phyloP scores from a whole-genome alignment of 768 basidiomycete genomes.

The Fomitopsis serialis region DNA sequence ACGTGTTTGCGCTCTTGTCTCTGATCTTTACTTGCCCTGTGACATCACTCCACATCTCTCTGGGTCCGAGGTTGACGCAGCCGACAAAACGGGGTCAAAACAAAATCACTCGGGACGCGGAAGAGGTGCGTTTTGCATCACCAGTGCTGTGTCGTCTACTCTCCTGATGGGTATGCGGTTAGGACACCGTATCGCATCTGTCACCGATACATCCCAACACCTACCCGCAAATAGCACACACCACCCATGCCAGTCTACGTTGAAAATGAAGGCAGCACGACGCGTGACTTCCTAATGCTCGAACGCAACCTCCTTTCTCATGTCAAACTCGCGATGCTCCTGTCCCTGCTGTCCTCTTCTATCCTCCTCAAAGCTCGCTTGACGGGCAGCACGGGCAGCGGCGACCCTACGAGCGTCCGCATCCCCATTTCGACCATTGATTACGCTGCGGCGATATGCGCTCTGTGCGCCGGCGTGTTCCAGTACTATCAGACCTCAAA shows the following conservation, averaged over 20 bases:
- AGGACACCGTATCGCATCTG: too few species aligned
- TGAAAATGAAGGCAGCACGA: conserved; percentile 32
- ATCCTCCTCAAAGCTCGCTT: conserved; percentile 58
- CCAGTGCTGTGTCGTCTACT: too few species aligned
- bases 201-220: too few species aligned
- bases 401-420: conserved; percentile 23
- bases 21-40: too few species aligned
- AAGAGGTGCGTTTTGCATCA: too few species aligned
- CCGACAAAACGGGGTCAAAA: too few species aligned
- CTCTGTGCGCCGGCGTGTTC: conserved; percentile 55
- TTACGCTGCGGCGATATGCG: conserved; percentile 45
- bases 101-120: too few species aligned
- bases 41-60: too few species aligned
- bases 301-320: conserved; percentile 73
- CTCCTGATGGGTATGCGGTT: too few species aligned
- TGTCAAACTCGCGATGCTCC: conserved; percentile 57
- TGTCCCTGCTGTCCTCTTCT: conserved; percentile 60
- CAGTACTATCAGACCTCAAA: conserved; percentile 57
- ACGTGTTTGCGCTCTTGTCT: too few species aligned
- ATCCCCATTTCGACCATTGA: conserved; percentile 50
- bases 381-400: conserved; percentile 19
- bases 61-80: too few species aligned
- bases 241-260: neutral
- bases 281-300: conserved; percentile 77
- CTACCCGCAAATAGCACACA: too few species aligned